Conservation (phyloP, 1,284 basidiomycete species). For the Pseudozyma thailandica region DNA sequence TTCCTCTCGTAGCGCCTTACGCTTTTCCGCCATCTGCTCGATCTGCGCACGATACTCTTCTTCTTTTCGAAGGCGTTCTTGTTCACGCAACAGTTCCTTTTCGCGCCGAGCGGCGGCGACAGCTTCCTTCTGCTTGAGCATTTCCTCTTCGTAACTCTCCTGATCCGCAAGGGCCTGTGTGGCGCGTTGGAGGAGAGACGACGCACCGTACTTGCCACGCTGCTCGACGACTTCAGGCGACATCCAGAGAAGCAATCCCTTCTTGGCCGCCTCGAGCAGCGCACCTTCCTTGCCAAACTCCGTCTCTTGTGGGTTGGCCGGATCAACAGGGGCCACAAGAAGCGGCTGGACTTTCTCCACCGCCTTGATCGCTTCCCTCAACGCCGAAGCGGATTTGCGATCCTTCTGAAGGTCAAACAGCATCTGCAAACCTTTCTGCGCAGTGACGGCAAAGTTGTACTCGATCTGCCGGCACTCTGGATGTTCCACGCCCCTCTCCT, state of each 20-base stretch:
- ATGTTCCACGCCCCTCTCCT: slow-evolving; percentile 28
- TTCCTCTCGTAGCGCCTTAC: slow-evolving; percentile 56
- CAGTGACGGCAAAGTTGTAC: slow-evolving; percentile 65
- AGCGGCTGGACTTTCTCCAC: slow-evolving; percentile 51
- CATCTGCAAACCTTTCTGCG: slow-evolving; percentile 65
- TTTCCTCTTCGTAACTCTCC: slow-evolving; percentile 53
- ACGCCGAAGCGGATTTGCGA: slow-evolving; percentile 44
- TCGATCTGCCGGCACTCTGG: slow-evolving; percentile 52
- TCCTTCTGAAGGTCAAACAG: slow-evolving; percentile 59
- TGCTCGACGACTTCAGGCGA: slow-evolving; percentile 64
- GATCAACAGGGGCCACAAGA: slow-evolving; percentile 25
- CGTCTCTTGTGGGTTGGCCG: slow-evolving; percentile 15
- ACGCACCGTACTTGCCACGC: slow-evolving; percentile 63
- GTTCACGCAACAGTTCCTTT: slow-evolving; percentile 55
- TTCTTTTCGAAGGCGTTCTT: slow-evolving; percentile 53
- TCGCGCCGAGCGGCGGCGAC: slow-evolving; percentile 53
- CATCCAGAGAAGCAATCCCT: slow-evolving; percentile 58
- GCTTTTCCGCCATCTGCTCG: slow-evolving; percentile 59
- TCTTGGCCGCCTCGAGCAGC: slow-evolving; percentile 54
- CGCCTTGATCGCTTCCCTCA: slow-evolving; percentile 54
- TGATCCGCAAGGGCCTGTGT: slow-evolving; percentile 51
- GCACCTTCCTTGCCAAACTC: slow-evolving; percentile 30
- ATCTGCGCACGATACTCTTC: slow-evolving; percentile 55
- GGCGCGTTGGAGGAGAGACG: slow-evolving; percentile 54
- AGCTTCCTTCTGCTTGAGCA: slow-evolving; percentile 43